A percentile compares a stretch with the other conserved stretches of the same genome.
Evolutionary conservation across 345 rosid species (phyloP).

Genomic region (Hibiscus tridactylites): DNA sequence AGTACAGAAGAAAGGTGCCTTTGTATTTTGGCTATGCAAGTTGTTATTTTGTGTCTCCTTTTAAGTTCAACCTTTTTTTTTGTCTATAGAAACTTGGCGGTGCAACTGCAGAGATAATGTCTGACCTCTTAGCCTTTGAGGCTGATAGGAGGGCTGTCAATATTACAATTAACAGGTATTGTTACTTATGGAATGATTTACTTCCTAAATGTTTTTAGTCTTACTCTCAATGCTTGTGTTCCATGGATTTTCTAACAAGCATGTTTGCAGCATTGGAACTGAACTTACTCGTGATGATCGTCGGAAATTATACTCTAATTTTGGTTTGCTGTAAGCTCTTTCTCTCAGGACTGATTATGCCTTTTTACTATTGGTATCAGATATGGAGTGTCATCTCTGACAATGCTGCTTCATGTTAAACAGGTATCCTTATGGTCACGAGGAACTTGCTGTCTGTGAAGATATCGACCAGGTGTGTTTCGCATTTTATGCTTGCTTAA

Average conservation of each 20-base stretch:
- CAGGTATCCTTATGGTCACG: constrained; percentile 84
- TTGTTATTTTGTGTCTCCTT: neutral
- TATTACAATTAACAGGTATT: constrained; percentile 83
- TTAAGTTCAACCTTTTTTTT: neutral
- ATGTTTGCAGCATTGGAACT: constrained; percentile 75
- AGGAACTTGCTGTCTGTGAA: constrained; percentile 83
- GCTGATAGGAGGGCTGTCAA: constrained; percentile 98
- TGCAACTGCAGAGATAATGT: constrained; percentile 95
- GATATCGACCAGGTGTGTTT: constrained; percentile 75
- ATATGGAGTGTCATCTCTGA: constrained; percentile 6
- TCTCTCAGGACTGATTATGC: neutral
- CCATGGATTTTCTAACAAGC: neutral
- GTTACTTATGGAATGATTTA: neutral
- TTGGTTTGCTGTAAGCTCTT: constrained; percentile 78
- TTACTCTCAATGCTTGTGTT: neutral
- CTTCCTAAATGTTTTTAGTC: neutral
- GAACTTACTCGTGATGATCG: constrained; percentile 99
- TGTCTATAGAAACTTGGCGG: constrained; percentile 84
- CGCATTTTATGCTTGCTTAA: neutral
- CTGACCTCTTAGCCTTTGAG: constrained; percentile 93
- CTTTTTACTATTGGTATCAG: neutral
- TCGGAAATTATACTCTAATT: constrained; percentile 83
- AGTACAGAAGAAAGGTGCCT: constrained; percentile 4
- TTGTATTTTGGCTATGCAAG: neutral
- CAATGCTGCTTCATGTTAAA: constrained; percentile 4